phyloP scores from a whole-genome alignment of 2,329 filamentous ascomycete genomes.

The Zasmidium citrigriseum region DNA sequence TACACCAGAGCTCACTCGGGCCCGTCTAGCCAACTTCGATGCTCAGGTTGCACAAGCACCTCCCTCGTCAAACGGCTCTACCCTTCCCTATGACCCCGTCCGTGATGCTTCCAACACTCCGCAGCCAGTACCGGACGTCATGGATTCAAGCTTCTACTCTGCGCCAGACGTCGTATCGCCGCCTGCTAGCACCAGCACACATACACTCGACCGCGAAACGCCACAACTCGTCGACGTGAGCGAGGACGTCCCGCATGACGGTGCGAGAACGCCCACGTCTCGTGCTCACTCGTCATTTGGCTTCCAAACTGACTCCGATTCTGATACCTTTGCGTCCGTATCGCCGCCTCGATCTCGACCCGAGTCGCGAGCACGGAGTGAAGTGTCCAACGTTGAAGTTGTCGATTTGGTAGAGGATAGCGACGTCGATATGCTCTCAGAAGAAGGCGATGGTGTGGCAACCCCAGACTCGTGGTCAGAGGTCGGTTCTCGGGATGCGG shows the following conservation, averaged over 20 bases:
- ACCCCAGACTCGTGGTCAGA: constrained; percentile 41
- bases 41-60: constrained; percentile 12
- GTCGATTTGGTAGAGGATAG: constrained; percentile 35
- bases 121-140: constrained; percentile 11
- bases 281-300: constrained; percentile 26
- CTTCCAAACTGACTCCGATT: constrained; percentile 31
- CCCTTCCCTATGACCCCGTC: constrained; percentile 32
- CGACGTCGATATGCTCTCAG: constrained; percentile 37
- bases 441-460: constrained; percentile 35
- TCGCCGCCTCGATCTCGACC: constrained; percentile 21
- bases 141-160: constrained; percentile 34
- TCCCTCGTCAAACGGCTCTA: constrained; percentile 5
- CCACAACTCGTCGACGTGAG: constrained; percentile 25
- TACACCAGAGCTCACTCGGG: constrained; percentile 35
- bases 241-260: constrained; percentile 17
- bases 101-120: constrained; percentile 27
- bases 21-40: constrained; percentile 29
- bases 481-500: constrained; percentile 37
- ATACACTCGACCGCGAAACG: constrained; percentile 14
- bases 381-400: constrained; percentile 29
- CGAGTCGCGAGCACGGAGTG: constrained; percentile 21
- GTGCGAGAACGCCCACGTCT: constrained; percentile 25
- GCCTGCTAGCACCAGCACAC: constrained; percentile 16
- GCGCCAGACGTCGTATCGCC: constrained; percentile 26
- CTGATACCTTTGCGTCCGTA: constrained; percentile 29